A percentile compares a stretch with the other conserved stretches of the same genome.
These are phyloP conservation scores for Thalassiosira profunda DNA, from an alignment of 108 stramenopile species.

Conservation along the genomic window DNA sequence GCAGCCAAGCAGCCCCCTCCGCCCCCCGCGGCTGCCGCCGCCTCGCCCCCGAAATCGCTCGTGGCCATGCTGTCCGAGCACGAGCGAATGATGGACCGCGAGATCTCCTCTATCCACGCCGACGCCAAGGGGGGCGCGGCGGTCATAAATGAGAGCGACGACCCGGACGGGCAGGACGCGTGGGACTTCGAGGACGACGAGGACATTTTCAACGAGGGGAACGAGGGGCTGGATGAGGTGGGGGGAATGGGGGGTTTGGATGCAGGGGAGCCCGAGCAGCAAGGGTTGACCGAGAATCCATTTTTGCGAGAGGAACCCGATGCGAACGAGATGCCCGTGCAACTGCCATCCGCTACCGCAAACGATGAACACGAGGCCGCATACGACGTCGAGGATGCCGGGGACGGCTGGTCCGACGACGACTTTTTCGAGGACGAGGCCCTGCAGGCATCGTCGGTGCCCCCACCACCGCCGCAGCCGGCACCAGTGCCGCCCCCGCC, in stretches of 20 bases:
- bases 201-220: not conserved
- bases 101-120: not conserved
- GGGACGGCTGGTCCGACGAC: slow-evolving; percentile 40
- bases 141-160: not conserved
- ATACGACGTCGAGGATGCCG: not conserved
- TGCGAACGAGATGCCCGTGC: not conserved
- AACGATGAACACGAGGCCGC: not conserved
- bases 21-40: too few relatives aligned
- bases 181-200: slow-evolving; percentile 12
- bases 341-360: not conserved
- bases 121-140: not conserved
- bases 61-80: not conserved
- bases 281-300: not conserved
- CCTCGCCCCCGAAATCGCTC: not conserved
- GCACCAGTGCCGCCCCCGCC: too few relatives aligned
- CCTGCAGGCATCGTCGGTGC: too few relatives aligned
- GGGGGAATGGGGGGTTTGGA: too few relatives aligned
- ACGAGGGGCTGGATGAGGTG: not conserved
- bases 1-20: too few relatives aligned
- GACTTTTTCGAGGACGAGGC: slow-evolving; percentile 41
- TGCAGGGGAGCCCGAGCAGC: too few relatives aligned
- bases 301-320: not conserved
- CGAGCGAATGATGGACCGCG: not conserved
- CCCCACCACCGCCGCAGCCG: too few relatives aligned
- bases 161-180: not conserved